Base-by-base conservation (phyloP, 176 grass and related monocot species). In the Echinochloa phyllopogon region DNA sequence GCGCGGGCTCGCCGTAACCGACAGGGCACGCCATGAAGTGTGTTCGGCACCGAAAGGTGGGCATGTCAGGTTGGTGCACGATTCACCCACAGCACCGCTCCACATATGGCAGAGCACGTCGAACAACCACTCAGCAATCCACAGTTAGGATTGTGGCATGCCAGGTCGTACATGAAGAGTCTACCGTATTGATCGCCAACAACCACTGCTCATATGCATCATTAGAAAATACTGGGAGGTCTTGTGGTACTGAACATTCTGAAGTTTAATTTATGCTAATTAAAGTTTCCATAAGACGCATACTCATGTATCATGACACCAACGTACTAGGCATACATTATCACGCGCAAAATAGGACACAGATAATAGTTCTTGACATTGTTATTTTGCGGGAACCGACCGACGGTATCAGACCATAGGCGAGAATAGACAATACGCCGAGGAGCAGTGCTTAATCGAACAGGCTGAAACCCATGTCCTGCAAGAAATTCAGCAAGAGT, bases 391-490 rank as follows among this genome's bases (percentile, higher is more conserved):
- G 4, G 24, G 45, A 10, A 50, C 33, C 9, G 0, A 36, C 17
- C 6, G 3, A 14, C 63, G 6, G 6, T 39, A 45, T 45, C 60
- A 67, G 14, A 68, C 68, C 18, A 20, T 24, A 60, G 0, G 6
- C 0, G 6, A 74, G 41, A 53, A 39, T 11, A 49, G 23, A 52
- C 41, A 24, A 60, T 12, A n/a, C 0, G 17, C 1, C 1, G 0
- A 4, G 11, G 47, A 21, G 71, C 4, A 13, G 16, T 24, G 27
- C 77, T 91, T 88, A 96, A 69, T 96, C 91, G 45, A 96, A 96
- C 47, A 96, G 70, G 85, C 94, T 89, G 82, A 96, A 96, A 23
- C 94, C 94, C 91, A 96, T 96, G 72, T 96, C 94, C 94, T 93
- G 94, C 84, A 91, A 24, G 36, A 75, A 69, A 55, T 63, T 62